Base-by-base conservation (phyloP, 2,329 filamentous ascomycete species). In the Epichloe gansuensis region DNA sequence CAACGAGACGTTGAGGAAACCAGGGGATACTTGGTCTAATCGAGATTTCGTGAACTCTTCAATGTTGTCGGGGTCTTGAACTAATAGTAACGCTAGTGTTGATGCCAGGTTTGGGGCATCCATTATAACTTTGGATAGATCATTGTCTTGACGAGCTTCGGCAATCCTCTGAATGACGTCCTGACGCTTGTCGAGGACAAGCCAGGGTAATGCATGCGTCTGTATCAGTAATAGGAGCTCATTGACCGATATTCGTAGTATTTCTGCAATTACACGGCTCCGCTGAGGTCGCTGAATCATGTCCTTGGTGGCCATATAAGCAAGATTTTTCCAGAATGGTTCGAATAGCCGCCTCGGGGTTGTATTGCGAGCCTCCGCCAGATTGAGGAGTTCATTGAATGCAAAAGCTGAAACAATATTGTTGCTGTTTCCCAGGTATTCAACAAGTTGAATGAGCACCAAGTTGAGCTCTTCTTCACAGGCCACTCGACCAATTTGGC, bases 301-400 rank as follows among this genome's bases (percentile, higher is more conserved):
- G 60, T 95, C 88, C 64, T 90, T 91, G 31, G 93, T 85, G 2
- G 88, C 83, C 48, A 84, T 79, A 54, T 91, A 85, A 0, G 89
- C 91, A 45, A 98, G 75, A 34, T 80, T 91, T 58, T 82, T 81
- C 91, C 91, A 97, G 66, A 90, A 97, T 0, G 91, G 90, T 52
- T 84, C 82, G 53, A 97, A 84, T 0, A 98, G 72, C 15, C 82
- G 80, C 31, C 78, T 75, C 2, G 84, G 77, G 1, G 81, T 84
- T 39, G 80, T 74, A 3, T 75, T 74, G 42, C 82, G 77, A 47
- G 75, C 72, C 50, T 84, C 78, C 1, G 90, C 86, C 48, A 97
- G 75, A 55, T 82, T 83, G 21, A 86, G 75, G 41, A 95, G 72
- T 68, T 95, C 91, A 58, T 86, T 86, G 65, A 90, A 93, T 3